A percentile compares a stretch with the other conserved stretches of the same genome.
Conservation (phyloP, 495 filamentous ascomycete genomes). For the Beverwykella pulmonaria region DNA sequence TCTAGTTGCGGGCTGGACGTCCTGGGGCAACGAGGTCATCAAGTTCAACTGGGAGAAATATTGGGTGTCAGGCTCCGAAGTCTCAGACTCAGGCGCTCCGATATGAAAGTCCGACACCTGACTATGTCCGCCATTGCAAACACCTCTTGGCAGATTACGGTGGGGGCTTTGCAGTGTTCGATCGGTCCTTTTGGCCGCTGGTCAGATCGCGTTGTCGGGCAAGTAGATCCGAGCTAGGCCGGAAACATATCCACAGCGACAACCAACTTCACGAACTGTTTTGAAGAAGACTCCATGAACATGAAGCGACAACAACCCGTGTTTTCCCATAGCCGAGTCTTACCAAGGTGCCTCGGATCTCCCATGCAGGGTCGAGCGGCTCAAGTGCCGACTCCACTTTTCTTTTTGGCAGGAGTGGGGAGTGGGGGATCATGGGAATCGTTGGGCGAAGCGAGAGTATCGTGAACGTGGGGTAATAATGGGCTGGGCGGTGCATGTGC, state of each 20-base stretch:
- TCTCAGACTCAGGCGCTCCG: not conserved
- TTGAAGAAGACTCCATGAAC: not conserved
- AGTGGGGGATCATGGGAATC: not conserved
- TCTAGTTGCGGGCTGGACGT: slow-evolving; percentile 84
- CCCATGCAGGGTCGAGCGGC: not conserved
- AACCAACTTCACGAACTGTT: not conserved
- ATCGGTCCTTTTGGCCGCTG: not conserved
- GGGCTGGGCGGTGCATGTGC: not conserved
- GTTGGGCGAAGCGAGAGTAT: not conserved
- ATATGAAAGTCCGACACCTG: not conserved
- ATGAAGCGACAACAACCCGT: not conserved
- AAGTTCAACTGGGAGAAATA: slow-evolving; percentile 72
- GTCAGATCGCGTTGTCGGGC: not conserved
- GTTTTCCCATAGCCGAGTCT: not conserved
- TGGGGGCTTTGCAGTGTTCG: not conserved
- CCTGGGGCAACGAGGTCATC: slow-evolving; percentile 84
- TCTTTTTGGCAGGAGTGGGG: not conserved
- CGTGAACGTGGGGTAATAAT: not conserved
- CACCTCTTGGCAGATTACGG: not conserved
- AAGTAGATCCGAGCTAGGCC: not conserved
- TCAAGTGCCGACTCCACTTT: not conserved
- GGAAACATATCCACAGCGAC: not conserved
- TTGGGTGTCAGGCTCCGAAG: slow-evolving; percentile 55
- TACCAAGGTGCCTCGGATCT: not conserved
- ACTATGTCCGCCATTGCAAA: not conserved